Percentiles rank a stretch among this genome's conserved stretches.
phyloP scores from a whole-genome alignment of 2,329 filamentous ascomycete genomes.

The Chaetomium olivaceum region DNA sequence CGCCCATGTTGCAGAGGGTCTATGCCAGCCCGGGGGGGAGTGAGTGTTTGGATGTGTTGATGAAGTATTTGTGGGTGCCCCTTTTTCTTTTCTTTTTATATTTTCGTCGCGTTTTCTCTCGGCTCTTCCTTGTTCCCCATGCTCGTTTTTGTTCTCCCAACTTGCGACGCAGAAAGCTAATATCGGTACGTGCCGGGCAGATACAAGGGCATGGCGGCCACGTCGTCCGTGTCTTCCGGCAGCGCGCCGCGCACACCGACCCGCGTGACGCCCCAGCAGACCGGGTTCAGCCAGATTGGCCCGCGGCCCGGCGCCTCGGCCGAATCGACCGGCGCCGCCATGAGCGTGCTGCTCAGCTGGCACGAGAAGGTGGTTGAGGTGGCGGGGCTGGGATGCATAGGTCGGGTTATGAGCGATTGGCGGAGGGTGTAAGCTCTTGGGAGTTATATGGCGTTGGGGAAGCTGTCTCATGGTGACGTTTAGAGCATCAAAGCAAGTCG shows the following conservation, averaged over 20 bases:
- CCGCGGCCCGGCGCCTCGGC: conserved; percentile 53
- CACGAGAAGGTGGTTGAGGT: conserved; percentile 98
- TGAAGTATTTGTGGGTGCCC: conserved; percentile 86
- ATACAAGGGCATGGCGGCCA: conserved; percentile 83
- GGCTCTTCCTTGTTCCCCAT: not conserved
- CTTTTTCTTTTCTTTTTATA: not conserved
- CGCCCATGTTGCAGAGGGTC: conserved; percentile 78
- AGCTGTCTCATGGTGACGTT: not conserved
- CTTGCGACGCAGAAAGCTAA: not conserved
- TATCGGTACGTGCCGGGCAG: conserved; percentile 43
- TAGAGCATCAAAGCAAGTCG: not conserved
- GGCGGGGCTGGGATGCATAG: conserved; percentile 86
- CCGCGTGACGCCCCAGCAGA: conserved; percentile 69
- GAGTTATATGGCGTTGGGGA: conserved; percentile 14
- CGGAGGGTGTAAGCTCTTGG: conserved; percentile 76
- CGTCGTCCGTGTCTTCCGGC: conserved; percentile 42
- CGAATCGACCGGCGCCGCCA: conserved; percentile 77
- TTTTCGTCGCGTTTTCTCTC: not conserved
- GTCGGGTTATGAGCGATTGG: conserved; percentile 94
- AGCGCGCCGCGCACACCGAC: conserved; percentile 51
- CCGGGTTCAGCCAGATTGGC: conserved; percentile 82
- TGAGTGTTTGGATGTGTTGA: conserved; percentile 86
- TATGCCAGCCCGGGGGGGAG: conserved; percentile 76
- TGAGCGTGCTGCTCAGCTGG: conserved; percentile 98
- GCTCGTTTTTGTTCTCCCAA: not conserved